Evolutionary conservation across 176 grass and related monocot genomes (phyloP).

Genomic region (Sorghum bicolor): Sorghum_bicolor_NCBIv3 NC_012872.2:66326501-66327000

Average conservation of each 20-base stretch:
- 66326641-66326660: conserved; percentile 65
- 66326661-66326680: conserved; percentile 14
- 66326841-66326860: conserved; percentile 74
- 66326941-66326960: conserved; percentile 83
- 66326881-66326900: conserved; percentile 94
- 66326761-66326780: conserved; percentile 22
- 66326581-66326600: conserved; percentile 64
- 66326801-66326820: conserved; percentile 79
- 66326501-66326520: conserved; percentile 64
- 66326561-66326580: conserved; percentile 48
- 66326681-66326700: conserved; percentile 48
- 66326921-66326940: conserved; percentile 94
- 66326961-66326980: conserved; percentile 54
- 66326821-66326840: conserved; percentile 95
- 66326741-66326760: conserved; percentile 91
- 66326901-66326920: conserved; percentile 99
- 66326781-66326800: conserved; percentile 41
- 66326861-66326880: conserved; percentile 69
- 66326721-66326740: conserved; percentile 67
- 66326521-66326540: conserved; percentile 56
- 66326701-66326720: conserved; percentile 64
- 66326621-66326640: conserved; percentile 87
- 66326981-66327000: conserved; percentile 88
- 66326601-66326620: conserved; percentile 66
- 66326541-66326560: conserved; percentile 65